These are phyloP conservation scores for Stagonosporopsis vannaccii DNA, from an alignment of 2,329 filamentous ascomycete genomes.

Conservation along the genomic window DNA sequence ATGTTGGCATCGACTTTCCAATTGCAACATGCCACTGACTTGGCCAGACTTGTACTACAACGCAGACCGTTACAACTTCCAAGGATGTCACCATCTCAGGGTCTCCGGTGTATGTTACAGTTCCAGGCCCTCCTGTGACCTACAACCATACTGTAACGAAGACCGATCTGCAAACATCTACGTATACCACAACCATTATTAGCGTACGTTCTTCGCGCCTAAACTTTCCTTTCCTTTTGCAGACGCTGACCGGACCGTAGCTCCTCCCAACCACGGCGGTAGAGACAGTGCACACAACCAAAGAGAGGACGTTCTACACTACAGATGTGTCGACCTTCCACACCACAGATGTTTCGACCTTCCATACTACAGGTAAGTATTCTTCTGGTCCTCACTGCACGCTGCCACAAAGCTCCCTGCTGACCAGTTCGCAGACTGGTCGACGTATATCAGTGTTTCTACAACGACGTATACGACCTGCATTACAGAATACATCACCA, in stretches of 20 bases:
- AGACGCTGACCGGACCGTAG: neutral
- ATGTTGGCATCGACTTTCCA: neutral
- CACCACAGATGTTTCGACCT: constrained; percentile 17
- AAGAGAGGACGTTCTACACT: constrained; percentile 16
- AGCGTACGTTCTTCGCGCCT: constrained; percentile 19
- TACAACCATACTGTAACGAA: constrained; percentile 12
- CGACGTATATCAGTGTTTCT: constrained; percentile 22
- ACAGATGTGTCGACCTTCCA: constrained; percentile 17
- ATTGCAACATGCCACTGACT: neutral
- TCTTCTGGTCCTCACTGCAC: no score
- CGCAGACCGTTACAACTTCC: constrained; percentile 17
- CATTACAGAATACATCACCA: constrained; percentile 31
- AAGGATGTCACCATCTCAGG: constrained; percentile 21
- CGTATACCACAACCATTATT: constrained; percentile 25
- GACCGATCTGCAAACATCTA: constrained; percentile 7
- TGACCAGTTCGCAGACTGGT: constrained; percentile 9
- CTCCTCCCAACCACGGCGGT: constrained; percentile 28
- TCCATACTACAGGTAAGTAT: constrained; percentile 17
- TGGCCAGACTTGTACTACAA: constrained; percentile 14
- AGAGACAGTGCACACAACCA: constrained; percentile 21
- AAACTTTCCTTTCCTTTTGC: no score
- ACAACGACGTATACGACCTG: constrained; percentile 22
- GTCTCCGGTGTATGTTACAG: constrained; percentile 2
- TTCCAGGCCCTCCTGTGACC: constrained; percentile 12
- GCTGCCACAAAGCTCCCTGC: neutral